These are phyloP conservation scores for Eleusine coracana DNA, from an alignment of 176 grass and related monocot species.

Conservation along the genomic window DNA sequence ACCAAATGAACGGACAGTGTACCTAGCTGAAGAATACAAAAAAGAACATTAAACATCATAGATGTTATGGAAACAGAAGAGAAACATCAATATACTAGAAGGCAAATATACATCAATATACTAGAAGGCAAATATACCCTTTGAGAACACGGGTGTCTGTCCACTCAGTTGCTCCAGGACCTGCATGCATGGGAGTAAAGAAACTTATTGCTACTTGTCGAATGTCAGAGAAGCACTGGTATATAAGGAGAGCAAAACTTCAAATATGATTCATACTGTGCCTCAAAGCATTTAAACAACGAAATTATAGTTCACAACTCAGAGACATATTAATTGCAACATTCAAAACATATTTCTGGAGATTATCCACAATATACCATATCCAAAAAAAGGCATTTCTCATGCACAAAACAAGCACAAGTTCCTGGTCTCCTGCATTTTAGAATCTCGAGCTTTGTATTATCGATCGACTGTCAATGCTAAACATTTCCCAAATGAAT, in stretches of 20 bases:
- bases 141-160: slow-evolving; percentile 53
- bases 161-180: slow-evolving; percentile 57
- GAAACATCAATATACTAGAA: neutral
- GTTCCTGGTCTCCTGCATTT: too few species aligned
- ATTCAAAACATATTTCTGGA: neutral
- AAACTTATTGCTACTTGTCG: neutral
- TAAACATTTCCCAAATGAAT: neutral
- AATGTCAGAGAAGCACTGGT: neutral
- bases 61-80: neutral
- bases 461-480: neutral
- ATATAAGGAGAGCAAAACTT: neutral
- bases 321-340: neutral
- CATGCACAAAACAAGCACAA: neutral
- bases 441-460: neutral
- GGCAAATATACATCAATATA: neutral
- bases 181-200: slow-evolving; percentile 10
- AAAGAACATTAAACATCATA: neutral
- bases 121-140: slow-evolving; percentile 19
- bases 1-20: slow-evolving; percentile 57
- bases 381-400: neutral
- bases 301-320: neutral
- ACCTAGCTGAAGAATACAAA: slow-evolving; percentile 34
- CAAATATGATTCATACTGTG: neutral
- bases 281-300: neutral
- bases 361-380: neutral